These are phyloP conservation scores for Artemisia annua DNA, from an alignment of 129 eudicot genomes.

Conservation along the genomic window DNA sequence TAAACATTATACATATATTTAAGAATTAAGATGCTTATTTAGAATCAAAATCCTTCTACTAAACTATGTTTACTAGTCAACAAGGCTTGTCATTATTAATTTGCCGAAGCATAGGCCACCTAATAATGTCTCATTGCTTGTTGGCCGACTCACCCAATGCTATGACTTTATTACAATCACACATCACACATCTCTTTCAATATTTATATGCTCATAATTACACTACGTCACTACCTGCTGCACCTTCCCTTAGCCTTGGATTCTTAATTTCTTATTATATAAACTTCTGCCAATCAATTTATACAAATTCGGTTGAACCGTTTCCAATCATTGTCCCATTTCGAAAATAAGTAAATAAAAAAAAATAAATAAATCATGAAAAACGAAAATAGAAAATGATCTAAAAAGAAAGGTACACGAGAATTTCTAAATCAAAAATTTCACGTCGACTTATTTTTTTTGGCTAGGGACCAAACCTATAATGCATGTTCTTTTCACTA, in stretches of 20 bases:
- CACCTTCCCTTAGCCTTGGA: neutral
- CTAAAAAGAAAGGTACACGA: neutral
- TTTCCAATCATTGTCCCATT: neutral
- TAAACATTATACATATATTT: neutral
- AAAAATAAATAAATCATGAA: neutral
- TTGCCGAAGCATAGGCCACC: constrained; percentile 36
- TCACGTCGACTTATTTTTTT: too few relatives aligned
- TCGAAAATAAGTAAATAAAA: neutral
- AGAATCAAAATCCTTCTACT: neutral
- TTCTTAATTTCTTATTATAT: neutral
- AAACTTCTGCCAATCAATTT: neutral
- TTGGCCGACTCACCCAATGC: constrained; percentile 42
- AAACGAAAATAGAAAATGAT: neutral
- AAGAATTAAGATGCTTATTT: neutral
- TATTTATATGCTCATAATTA: neutral
- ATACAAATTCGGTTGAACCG: neutral
- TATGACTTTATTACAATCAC: constrained; percentile 33
- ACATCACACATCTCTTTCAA: constrained; percentile 29
- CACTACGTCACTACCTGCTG: neutral
- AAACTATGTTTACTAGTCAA: neutral
- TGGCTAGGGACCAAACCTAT: too few relatives aligned
- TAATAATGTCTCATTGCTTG: constrained; percentile 45
- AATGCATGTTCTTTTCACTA: too few relatives aligned
- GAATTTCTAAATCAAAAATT: neutral
- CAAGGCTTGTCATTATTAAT: neutral